Evolutionary conservation across 2,329 filamentous ascomycete species (phyloP), one percentile per base, ranked within the genome.

Genomic region (Xylaria sp.): DNA sequence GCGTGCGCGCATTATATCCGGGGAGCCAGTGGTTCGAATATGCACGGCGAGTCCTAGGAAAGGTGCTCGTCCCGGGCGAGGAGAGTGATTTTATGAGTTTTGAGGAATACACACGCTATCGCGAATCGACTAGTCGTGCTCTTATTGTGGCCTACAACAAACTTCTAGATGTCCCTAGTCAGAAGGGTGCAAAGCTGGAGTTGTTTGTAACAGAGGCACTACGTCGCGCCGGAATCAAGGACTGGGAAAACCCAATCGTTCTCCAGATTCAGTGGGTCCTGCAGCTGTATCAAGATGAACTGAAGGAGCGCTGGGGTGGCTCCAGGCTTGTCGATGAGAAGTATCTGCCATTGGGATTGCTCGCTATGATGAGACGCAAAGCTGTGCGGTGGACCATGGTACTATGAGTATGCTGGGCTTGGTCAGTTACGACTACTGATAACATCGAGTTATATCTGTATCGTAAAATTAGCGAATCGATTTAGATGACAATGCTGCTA

Each of bases 311-410:
- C 1, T 81, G 77, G 65, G 80, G 80, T n/a, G 80, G 79, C 11
- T 58, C 80, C 62, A 78, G 71, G 48, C 70, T 83, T 26, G 77
- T 81, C n/a, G 80, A 82, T 59, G 78, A 78, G 71, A 75, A 77
- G 60, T 81, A 80, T 63, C 72, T 83, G 53, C 80, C 81, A 1
- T 69, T 80, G 6, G 80, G 80, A 0, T 72, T 82, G 33, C 71
- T 83, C 74, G 70, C 72, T 23, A 80, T 82, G 78, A 80, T 82
- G 74, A 78, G 78, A 66, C 77, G 75, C 17, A 81, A 79, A 74
- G 80, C 77, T 68, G 80, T 83, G 11, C 78, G 73, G 49, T 82
- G 81, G 80, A 80, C 79, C 65, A 81, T 81, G 80, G 77, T 80
- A 3, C 68, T 82, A 28, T 81, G 60, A 75, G 28, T 28, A 28